A percentile compares a stretch with the other conserved stretches of the same genome.
phyloP scores from a whole-genome alignment of 768 basidiomycete genomes.

The Lactifluus piperatus region DNA sequence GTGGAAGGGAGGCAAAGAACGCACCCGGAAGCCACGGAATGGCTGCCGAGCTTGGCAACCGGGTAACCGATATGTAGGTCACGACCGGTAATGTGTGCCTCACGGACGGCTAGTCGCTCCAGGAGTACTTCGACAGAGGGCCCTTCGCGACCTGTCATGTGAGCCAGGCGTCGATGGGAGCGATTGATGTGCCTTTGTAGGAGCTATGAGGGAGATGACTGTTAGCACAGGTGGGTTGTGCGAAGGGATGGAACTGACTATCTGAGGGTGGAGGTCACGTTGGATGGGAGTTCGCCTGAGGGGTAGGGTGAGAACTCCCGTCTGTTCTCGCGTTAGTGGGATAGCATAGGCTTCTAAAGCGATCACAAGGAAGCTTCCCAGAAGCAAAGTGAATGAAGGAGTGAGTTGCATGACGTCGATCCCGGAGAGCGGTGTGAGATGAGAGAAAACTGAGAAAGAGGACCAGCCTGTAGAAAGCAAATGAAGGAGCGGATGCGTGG shows the following conservation, averaged over 20 bases:
- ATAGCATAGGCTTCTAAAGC: conserved; percentile 34
- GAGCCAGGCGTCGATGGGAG: conserved; percentile 52
- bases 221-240: neutral
- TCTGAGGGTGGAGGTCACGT: conserved; percentile 33
- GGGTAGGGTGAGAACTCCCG: conserved; percentile 34
- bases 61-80: neutral
- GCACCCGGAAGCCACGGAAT: conserved; percentile 9
- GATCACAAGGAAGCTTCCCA: conserved; percentile 41
- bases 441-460: conserved; percentile 20
- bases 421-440: conserved; percentile 71
- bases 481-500: neutral
- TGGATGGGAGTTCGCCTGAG: conserved; percentile 30
- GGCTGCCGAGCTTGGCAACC: conserved; percentile 12
- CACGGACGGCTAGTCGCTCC: conserved; percentile 35
- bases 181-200: conserved; percentile 68
- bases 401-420: conserved; percentile 45
- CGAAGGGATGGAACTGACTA: conserved; percentile 29
- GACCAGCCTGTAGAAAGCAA: conserved; percentile 5
- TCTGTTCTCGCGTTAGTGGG: conserved; percentile 29
- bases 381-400: conserved; percentile 41
- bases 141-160: conserved; percentile 51
- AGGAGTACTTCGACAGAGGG: conserved; percentile 43
- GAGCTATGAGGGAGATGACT: conserved; percentile 32
- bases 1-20: neutral
- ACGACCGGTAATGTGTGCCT: conserved; percentile 16